A percentile compares a stretch with the other conserved stretches of the same genome.
phyloP scores from a whole-genome alignment of 495 filamentous ascomycete species.

The Cladorrhinum samala region DNA sequence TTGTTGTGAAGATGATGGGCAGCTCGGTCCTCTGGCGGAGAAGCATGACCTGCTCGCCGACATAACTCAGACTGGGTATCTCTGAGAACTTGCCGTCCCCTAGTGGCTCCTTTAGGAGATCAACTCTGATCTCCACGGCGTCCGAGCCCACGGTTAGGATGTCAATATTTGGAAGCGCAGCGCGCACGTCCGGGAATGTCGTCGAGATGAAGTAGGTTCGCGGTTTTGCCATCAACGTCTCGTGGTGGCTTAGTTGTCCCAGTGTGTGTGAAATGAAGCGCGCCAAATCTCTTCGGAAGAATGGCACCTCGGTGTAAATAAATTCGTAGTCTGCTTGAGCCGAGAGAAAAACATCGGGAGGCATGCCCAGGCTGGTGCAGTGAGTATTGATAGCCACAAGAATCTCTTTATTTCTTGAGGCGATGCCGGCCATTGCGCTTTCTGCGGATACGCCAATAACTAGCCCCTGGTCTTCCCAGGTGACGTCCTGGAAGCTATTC shows the following conservation, averaged over 20 bases:
- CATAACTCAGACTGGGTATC: constrained; percentile 73
- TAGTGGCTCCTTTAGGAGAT: constrained; percentile 69
- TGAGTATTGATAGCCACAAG: constrained; percentile 65
- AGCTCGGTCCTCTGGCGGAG: constrained; percentile 75
- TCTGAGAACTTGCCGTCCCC: constrained; percentile 47
- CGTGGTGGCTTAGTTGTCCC: constrained; percentile 68
- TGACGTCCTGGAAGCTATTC: constrained; percentile 45
- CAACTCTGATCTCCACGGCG: constrained; percentile 76
- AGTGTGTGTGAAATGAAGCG: constrained; percentile 71
- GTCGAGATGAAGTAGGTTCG: constrained; percentile 79
- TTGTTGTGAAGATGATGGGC: constrained; percentile 79
- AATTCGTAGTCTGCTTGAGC: constrained; percentile 74
- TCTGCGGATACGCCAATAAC: constrained; percentile 54
- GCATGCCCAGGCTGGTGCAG: constrained; percentile 63
- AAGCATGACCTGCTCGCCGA: constrained; percentile 78
- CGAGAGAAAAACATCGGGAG: constrained; percentile 56
- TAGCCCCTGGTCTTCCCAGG: constrained; percentile 41
- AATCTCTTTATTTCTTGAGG: constrained; percentile 42
- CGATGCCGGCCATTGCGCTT: constrained; percentile 48
- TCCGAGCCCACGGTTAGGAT: constrained; percentile 79
- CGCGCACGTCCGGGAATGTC: constrained; percentile 77
- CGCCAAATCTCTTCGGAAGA: constrained; percentile 67
- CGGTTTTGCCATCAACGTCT: constrained; percentile 65
- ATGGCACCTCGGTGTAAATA: constrained; percentile 64
- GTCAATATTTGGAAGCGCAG: constrained; percentile 76